Percentiles rank a stretch among this genome's conserved stretches.
phyloP scores from a whole-genome alignment of 306 rosid species.

The barrel medic (Medicago truncatula) region DNA sequence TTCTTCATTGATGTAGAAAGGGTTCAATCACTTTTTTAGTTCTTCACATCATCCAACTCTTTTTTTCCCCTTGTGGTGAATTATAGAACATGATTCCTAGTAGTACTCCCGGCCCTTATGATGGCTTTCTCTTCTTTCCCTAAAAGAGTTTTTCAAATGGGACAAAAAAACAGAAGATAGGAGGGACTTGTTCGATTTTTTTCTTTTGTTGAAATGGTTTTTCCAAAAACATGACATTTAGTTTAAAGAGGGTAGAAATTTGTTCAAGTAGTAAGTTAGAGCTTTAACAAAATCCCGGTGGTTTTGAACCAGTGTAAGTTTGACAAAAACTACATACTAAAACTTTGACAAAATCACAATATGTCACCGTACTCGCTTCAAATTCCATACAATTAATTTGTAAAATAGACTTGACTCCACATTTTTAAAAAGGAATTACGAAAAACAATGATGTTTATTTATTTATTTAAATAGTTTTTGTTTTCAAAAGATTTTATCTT shows the following conservation, averaged over 20 bases:
- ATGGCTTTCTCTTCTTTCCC: constrained; percentile 6
- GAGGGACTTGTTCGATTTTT: not conserved
- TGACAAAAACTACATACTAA: no score
- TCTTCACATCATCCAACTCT: not conserved
- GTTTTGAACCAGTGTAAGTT: no score
- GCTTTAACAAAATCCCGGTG: no score
- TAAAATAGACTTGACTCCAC: no score
- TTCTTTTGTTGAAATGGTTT: not conserved
- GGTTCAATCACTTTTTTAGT: not conserved
- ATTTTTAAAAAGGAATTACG: no score
- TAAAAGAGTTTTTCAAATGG: not conserved
- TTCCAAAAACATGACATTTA: not conserved
- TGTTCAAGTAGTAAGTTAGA: not conserved
- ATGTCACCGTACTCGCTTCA: no score
- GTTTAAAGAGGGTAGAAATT: not conserved
- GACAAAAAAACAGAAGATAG: not conserved
- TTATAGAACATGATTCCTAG: not conserved
- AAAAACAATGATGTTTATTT: no score
- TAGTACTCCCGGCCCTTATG: constrained; percentile 11
- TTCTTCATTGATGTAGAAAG: not conserved
- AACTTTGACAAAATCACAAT: no score
- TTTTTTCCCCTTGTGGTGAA: constrained; percentile 36
- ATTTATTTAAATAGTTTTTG: no score
- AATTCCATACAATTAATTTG: no score
- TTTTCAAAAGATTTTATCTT: no score